Evolutionary conservation across 768 basidiomycete species (phyloP).

Genomic region (Gloeostereum incarnatum): DNA sequence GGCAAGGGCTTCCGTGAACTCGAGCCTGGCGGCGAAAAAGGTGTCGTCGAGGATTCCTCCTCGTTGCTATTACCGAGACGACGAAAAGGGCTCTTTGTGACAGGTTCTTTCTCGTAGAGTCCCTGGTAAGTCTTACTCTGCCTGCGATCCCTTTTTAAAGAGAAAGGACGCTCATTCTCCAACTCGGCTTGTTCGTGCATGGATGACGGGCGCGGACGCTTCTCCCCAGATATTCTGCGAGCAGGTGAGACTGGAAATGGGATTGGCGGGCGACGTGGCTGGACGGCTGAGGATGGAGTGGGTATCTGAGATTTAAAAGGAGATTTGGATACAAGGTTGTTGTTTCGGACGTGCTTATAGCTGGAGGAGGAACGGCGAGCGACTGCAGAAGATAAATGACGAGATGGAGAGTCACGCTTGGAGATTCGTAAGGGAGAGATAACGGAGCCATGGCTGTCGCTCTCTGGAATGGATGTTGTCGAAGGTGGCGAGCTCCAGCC

Average conservation of each 20-base stretch:
- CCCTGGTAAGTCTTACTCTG: slow-evolving; percentile 70
- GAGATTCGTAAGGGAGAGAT: slow-evolving; percentile 68
- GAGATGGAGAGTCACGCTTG: slow-evolving; percentile 49
- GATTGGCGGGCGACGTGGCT: slow-evolving; percentile 19
- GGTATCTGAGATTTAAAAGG: slow-evolving; percentile 70
- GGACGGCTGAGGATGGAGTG: slow-evolving; percentile 31
- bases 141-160: slow-evolving; percentile 61
- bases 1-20: slow-evolving; percentile 2
- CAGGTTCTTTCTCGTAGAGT: slow-evolving; percentile 67
- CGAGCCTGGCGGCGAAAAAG: neutral
- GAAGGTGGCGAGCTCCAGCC: slow-evolving; percentile 44
- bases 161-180: slow-evolving; percentile 64
- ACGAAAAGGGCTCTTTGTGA: slow-evolving; percentile 77
- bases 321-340: slow-evolving; percentile 78
- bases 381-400: slow-evolving; percentile 36
- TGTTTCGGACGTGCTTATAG: slow-evolving; percentile 69
- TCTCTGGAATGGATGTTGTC: slow-evolving; percentile 20
- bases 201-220: slow-evolving; percentile 63
- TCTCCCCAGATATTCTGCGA: slow-evolving; percentile 65
- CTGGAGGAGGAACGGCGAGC: slow-evolving; percentile 70
- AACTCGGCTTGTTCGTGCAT: slow-evolving; percentile 60
- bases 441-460: slow-evolving; percentile 20
- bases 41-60: neutral
- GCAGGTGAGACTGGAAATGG: slow-evolving; percentile 25
- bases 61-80: slow-evolving; percentile 12